Conservation (phyloP, 78 protist species). For the Dictyostelium brefeldianum region DNA sequence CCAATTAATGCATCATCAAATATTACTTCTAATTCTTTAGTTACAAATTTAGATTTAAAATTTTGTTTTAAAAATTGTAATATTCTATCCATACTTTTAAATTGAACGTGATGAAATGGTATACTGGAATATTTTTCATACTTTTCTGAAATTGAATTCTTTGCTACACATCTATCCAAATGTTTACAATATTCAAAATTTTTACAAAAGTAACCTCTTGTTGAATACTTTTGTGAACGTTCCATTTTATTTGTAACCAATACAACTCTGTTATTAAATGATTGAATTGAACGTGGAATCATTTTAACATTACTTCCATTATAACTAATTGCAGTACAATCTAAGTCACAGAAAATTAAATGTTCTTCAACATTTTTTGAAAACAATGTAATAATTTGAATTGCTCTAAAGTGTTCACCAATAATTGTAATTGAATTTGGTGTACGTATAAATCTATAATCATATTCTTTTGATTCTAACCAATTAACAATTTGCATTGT, state of each 20-base stretch:
- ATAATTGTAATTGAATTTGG: slow-evolving; percentile 22
- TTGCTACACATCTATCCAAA: slow-evolving; percentile 2
- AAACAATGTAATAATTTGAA: slow-evolving; percentile 16
- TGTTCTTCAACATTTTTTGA: not conserved
- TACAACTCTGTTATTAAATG: not conserved
- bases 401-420: slow-evolving; percentile 12
- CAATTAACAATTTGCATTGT: not conserved
- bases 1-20: not conserved
- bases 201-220: not conserved
- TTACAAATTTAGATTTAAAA: not conserved
- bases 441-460: not conserved
- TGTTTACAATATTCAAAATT: slow-evolving; percentile 27
- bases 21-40: not conserved
- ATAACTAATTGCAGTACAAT: not conserved
- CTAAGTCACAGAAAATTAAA: slow-evolving; percentile 9
- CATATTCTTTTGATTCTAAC: not conserved
- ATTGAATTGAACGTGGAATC: not conserved
- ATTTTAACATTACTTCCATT: slow-evolving; percentile 3
- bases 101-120: slow-evolving; percentile 5
- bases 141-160: not conserved
- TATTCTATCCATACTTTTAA: not conserved
- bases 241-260: not conserved
- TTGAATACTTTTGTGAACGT: not conserved
- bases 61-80: not conserved
- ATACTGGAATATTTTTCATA: not conserved